A percentile compares a stretch with the other conserved stretches of the same genome.
Evolutionary conservation across 225 moss, liverwort and hornwort species (phyloP).

Genomic region (Straminergon stramineum): DNA sequence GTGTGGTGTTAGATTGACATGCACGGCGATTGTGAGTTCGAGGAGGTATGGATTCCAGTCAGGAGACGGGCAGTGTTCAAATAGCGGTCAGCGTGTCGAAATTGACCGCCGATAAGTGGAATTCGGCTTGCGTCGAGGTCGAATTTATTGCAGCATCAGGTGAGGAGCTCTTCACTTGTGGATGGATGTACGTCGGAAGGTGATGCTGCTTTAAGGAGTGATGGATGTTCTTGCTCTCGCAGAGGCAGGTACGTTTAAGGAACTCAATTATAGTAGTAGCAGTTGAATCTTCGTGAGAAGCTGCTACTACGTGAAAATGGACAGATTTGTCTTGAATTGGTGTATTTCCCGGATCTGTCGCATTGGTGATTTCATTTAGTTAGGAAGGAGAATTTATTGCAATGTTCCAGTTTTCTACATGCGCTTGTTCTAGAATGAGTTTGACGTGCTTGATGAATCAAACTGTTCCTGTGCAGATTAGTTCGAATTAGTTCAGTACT

Average conservation of each 20-base stretch:
- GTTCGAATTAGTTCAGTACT: not conserved
- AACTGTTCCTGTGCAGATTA: not conserved
- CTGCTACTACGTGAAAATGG: not conserved
- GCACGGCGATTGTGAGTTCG: not conserved
- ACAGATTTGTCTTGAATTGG: not conserved
- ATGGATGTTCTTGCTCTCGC: not conserved
- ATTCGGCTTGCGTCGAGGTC: not conserved
- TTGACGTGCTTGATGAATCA: not conserved
- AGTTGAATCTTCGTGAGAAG: not conserved
- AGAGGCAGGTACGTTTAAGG: not conserved
- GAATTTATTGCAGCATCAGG: slow-evolving; percentile 3
- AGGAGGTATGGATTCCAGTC: not conserved
- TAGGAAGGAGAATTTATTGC: not conserved
- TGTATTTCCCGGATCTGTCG: not conserved
- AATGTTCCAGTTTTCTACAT: not conserved
- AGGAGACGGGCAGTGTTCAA: not conserved
- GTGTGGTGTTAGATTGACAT: not conserved
- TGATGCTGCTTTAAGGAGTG: not conserved
- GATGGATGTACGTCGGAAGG: not conserved
- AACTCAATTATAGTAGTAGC: not conserved
- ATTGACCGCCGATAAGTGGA: not conserved
- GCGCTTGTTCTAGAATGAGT: not conserved
- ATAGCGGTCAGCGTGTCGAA: not conserved
- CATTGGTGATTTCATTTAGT: not conserved
- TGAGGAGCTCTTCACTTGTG: not conserved